Percentiles rank a stretch among this genome's conserved stretches.
phyloP scores from a whole-genome alignment of 2,329 filamentous ascomycete species.

The Phoma sp. region DNA sequence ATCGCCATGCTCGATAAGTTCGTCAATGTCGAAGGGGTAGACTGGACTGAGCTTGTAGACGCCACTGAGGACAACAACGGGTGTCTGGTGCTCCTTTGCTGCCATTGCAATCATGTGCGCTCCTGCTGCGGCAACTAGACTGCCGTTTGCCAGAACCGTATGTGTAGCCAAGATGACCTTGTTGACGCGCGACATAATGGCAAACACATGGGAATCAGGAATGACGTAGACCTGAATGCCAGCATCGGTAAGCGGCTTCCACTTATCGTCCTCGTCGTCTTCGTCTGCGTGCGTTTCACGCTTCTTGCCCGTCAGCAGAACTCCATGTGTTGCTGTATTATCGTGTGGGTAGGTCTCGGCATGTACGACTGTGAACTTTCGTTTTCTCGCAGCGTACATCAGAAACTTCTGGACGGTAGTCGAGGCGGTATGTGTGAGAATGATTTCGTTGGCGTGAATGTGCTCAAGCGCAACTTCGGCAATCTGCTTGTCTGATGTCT shows the following conservation, averaged over 20 bases:
- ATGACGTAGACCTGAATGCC: constrained; percentile 85
- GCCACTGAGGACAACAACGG: constrained; percentile 86
- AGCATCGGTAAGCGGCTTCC: constrained; percentile 76
- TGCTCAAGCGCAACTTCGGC: constrained; percentile 86
- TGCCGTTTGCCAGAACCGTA: constrained; percentile 86
- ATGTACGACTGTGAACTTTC: constrained; percentile 89
- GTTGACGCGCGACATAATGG: constrained; percentile 93
- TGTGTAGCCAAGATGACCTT: constrained; percentile 92
- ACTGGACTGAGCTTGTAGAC: constrained; percentile 94
- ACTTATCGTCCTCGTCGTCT: constrained; percentile 63
- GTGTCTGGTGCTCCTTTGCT: constrained; percentile 79
- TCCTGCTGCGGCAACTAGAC: constrained; percentile 83
- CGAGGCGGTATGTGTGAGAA: constrained; percentile 87
- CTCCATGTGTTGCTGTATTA: constrained; percentile 66
- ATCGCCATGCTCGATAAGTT: constrained; percentile 85
- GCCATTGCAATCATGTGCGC: constrained; percentile 82
- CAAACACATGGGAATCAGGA: constrained; percentile 83
- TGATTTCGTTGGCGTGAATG: constrained; percentile 90
- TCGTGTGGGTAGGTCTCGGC: constrained; percentile 76
- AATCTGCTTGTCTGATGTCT: constrained; percentile 91
- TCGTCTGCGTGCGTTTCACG: constrained; percentile 53
- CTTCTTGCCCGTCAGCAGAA: constrained; percentile 63
- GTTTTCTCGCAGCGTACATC: constrained; percentile 82
- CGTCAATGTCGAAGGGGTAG: constrained; percentile 81
- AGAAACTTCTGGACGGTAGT: constrained; percentile 89